Evolutionary conservation across 2,329 filamentous ascomycete species (phyloP), one percentile per base, ranked within the genome.

Genomic region (Penicillium hordei): DNA sequence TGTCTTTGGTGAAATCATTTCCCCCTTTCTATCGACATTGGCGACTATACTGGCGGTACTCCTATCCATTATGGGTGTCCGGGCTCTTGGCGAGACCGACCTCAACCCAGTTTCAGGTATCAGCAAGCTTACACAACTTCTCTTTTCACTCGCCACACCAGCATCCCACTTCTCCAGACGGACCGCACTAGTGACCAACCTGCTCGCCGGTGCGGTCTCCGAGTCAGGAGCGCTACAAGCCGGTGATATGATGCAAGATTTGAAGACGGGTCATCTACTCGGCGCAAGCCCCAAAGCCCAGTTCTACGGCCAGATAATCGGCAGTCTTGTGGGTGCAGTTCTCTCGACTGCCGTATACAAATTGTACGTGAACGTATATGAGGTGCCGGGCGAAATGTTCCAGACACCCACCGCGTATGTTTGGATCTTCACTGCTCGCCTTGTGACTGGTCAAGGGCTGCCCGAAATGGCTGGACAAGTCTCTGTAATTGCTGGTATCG

Each of bases 21-120:
- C 93, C 0, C 81, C 92, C 1, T 85, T 88, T 60, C 86, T 90
- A 4, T 93, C 87, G 13, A 77, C 93, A 52, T 83, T 88, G 13
- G 89, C 95, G 3, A 93, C 96, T 7, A 72, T 95, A 29, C 88
- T 97, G 73, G 91, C 94, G 0, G 84, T 99, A 7, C 70, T 87
- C 9, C 78, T 87, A 12, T 84, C 81, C 38, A 79, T 87, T 55
- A 87, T 88, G 84, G 85, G 84, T 44, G 85, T 88, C 2, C 82
- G 85, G 40, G 85, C 86, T 0, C 76, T 87, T 0, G 86, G 86
- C 42, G 86, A 97, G 79, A 97, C 94, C 5, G 94, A 99, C 68
- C 82, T 99, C 10, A 97, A 97, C 70, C 94, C 94, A 0, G 94
- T 97, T 2, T 96, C 91, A 1, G 94, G 94, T 34, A 99, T 97